Base-by-base conservation (phyloP, 148 eudicot species). In the Cornus kousa region DNA sequence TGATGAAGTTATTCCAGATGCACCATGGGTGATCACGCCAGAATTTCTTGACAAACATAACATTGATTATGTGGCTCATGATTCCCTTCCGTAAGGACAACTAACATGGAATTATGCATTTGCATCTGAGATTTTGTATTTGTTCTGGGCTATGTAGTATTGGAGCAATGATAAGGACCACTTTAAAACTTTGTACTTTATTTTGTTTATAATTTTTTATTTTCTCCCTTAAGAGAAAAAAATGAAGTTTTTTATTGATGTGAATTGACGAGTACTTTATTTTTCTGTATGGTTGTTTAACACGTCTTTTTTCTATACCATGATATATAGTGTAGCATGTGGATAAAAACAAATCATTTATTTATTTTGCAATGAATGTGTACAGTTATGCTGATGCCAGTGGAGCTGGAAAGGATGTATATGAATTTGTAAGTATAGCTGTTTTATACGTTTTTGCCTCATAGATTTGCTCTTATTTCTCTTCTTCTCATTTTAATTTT, bases 1-100 rank as follows among this genome's bases (percentile, higher is more conserved):
- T 70, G 95, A 91, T 79, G 93, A 91, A 86, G 95, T 91, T 72
- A 90, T 91, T 76, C 91, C 95, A 11, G 93, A 89, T 82, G 95
- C 95, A 57, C 95, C 95, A 5, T 91, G 95, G 95, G 95, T 91
- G 16, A 77, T 89, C 60, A 75, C 82, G 24, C 85, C 84, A 77
- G 93, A 88, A 72, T 91, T 91, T 82, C 85, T 91, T 31, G 93
- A 91, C 82, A 83, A 88, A 75, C 90, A 91, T 78, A 80, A 77
- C 64, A 91, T 91, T 77, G 95, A 91, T 75, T 91, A 70, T 81
- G 95, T 91, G 76, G 95, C 95, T 55, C 95, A 91, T 67, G 95
- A 91, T 77, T 86, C 95, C 59, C 90, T 91, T 74, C 95, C 95
- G 90, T 90, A 90, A 88, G 91, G 80, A 68, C n/a, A n/a, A 28